phyloP scores from a whole-genome alignment of 2,329 filamentous ascomycete species.

The Aureobasidium pullulans region DNA sequence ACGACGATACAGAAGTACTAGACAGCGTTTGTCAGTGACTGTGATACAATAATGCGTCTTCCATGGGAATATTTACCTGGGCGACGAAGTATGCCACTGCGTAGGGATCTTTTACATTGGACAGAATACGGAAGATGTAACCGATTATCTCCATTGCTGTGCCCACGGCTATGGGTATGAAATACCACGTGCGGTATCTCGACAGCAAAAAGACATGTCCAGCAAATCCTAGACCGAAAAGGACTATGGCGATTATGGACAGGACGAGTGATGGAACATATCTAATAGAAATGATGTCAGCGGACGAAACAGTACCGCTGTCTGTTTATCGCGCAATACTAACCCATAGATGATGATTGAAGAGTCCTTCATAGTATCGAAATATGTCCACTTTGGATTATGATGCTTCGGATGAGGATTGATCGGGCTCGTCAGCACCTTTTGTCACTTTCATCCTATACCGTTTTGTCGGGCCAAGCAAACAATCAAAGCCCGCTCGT shows the following conservation, averaged over 20 bases:
- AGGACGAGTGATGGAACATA: neutral
- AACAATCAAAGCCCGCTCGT: neutral
- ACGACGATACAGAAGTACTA: slow-evolving; percentile 56
- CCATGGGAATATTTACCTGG: slow-evolving; percentile 19
- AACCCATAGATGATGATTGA: neutral
- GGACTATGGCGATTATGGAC: neutral
- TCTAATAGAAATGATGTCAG: neutral
- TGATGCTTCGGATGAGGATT: neutral
- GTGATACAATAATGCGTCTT: neutral
- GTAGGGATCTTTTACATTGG: slow-evolving; percentile 45
- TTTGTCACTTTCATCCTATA: neutral
- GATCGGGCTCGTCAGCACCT: neutral
- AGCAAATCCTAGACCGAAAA: neutral
- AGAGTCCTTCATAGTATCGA: neutral
- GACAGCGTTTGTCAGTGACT: neutral
- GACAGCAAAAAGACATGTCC: slow-evolving; percentile 30
- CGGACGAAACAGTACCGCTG: too few relatives aligned
- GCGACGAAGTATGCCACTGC: slow-evolving; percentile 49
- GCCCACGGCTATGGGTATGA: slow-evolving; percentile 39
- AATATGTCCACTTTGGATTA: too few relatives aligned
- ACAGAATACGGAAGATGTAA: slow-evolving; percentile 44
- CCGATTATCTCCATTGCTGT: slow-evolving; percentile 44
- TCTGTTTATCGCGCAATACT: neutral
- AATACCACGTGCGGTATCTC: slow-evolving; percentile 40
- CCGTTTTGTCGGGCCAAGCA: neutral